Base-by-base conservation (phyloP, 1,139 yeast genomes). In the Geotrichum restrictum region DNA sequence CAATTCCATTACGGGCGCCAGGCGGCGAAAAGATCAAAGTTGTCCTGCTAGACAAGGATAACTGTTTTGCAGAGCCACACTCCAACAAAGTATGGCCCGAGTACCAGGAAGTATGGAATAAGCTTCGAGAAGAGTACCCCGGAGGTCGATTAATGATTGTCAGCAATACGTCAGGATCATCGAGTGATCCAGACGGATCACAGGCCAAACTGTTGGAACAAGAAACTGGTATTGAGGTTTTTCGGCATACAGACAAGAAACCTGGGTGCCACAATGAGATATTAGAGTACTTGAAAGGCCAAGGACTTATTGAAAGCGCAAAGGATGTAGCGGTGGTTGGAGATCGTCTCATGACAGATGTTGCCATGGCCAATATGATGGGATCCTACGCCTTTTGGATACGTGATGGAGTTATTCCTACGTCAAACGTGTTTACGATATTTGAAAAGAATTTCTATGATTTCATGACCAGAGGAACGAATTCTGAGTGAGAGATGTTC, bases 361-460 rank as follows among this genome's bases (percentile, higher is more conserved):
- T 93, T 56, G 71, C 91, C 51, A 87, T 93, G 96, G 97, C 97
- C 18, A 91, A 91, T 62, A 76, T 83, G 76, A 88, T 91, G 95
- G 95, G 95, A 0, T 77, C 95, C 0, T 80, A 82, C 71, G 88
- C 94, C 0, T 76, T 88, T 4, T 93, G 98, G 97, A 65, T 93
- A 1, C 73, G 77, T 53, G 82, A 82, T 48, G 97, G 97, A 2
- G 96, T 89, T 1, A 74, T 75, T 50, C 73, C 76, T 46, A 77
- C 84, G 1, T 75, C 78, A 53, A 59, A 64, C 14, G 62, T 75
- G 10, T 70, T 77, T 48, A 77, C 79, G 62, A 70, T 76, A 54
- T 69, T 69, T 37, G 74, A 69, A 34, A 57, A 57, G 16, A 44
- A 56, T 16, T 53, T 62, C 22, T 63, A 63, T 32, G 51, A 53